Base-by-base conservation (phyloP, 2,329 filamentous ascomycete genomes). In the Colletotrichum musae region DNA sequence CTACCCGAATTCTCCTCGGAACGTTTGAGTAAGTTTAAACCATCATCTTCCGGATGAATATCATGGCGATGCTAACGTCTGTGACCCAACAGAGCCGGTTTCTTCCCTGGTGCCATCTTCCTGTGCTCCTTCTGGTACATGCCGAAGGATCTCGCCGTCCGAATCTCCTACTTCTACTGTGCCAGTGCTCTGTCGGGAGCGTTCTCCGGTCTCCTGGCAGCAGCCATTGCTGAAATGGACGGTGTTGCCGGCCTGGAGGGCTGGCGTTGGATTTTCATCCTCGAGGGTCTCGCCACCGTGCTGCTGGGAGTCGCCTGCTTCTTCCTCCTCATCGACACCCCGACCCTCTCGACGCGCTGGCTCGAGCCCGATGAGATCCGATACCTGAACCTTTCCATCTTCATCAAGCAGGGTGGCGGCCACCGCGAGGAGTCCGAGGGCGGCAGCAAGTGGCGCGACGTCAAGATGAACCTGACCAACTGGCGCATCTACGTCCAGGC, bases 101-200 rank as follows among this genome's bases (percentile, higher is more conserved):
- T 0, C 86, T 88, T 72, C 86, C 87, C 2, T 3, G 86, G 91
- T 79, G 72, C 86, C 77, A 60, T 86, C 79, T 91, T 91, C 73
- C 67, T 76, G 3, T 72, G 72, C 24, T 73, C 73, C 56, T 83
- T 92, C 2, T 89, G 87, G 1, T 91, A 93, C 68, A 77, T 78
- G 72, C 73, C 73, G 9, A 71, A 83, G 72, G 69, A 66, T 72
- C n/a, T 73, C 56, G 61, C 70, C 70, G 15, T 72, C 58, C 60
- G 75, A 70, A 87, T 89, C 91, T 50, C 91, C 2, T 88, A 92
- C 41, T 92, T 93, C 81, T 93, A 93, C 81, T 91, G 89, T 4
- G 90, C 90, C 0, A 91, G 91, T 0, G 90, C 92, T 0, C 80
- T 93, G 0, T 89, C 90, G 0, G 91, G 91, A 0, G 91, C 87